Evolutionary conservation across 108 stramenopile species (phyloP), one percentile per base, ranked within the genome.

Genomic region (Cyclostephanos invisitatus): DNA sequence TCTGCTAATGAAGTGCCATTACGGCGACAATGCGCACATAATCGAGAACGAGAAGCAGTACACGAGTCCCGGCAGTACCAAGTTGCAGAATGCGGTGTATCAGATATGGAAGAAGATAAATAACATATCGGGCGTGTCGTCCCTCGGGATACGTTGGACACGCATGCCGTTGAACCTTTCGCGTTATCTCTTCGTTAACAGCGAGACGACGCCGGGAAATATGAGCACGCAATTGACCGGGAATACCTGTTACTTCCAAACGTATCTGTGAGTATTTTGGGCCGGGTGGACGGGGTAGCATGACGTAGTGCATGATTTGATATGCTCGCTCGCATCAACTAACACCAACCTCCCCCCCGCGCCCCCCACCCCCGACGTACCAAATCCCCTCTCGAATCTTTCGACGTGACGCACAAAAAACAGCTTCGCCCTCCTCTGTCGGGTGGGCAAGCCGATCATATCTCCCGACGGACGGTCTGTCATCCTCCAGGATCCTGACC

Each of bases 241-340:
- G 14, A 82, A 80, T 50, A 85, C 84, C 21, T 85, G 84, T 51
- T 85, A 85, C 38, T 85, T 85, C 48, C 84, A 85, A 68, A 82
- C 81, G 9, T 85, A 72, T 61, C 73, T 85, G 53, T 73, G 55
- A 73, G 72, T 66, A 2, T 0, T 42, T 21, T 0, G 15, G 11
- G 2, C 15, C 15, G 44, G 14, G 44, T 17, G 12, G 44, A 11
- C 40, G 40, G 40, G 7, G 0, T 8, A 40, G 4, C 7, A 0
- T 15, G 1, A 5, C 20, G 22, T 15, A 54, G 6, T 25, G 53
- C n/a, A 24, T 54, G 25, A 8, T 7, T 12, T 54, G 53, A 2
- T 3, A 7, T 4, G 6, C 7, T 47, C 10, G 15, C 46, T 63
- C 40, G 37, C 24, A 37, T 47, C 36, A 37, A 5, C 44, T 64